These are phyloP conservation scores for Melianthus villosus DNA, from an alignment of 441 rosid species.

Conservation along the genomic window DNA sequence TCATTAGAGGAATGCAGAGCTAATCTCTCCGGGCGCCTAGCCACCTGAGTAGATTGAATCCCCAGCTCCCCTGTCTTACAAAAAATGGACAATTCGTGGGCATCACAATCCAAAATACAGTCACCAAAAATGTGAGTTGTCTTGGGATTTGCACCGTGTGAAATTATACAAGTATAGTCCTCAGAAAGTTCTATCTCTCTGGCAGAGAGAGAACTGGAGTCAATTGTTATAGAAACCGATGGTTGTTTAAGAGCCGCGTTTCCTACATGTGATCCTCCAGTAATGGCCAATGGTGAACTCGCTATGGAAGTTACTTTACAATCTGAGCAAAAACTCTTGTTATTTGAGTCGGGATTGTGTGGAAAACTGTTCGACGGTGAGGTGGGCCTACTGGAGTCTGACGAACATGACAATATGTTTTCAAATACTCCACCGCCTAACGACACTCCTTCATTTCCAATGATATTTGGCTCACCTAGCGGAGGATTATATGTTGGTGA, in stretches of 20 bases:
- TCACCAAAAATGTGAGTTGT: conserved; percentile 38
- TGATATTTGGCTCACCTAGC: conserved; percentile 3
- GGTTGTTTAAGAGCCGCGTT: conserved; percentile 14
- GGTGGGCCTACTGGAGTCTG: conserved; percentile 5
- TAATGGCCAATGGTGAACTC: conserved; percentile 14
- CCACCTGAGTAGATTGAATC: conserved; percentile 15
- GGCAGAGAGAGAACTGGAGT: conserved; percentile 23
- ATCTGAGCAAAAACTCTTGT: conserved; percentile 13
- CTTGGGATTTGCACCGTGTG: conserved; percentile 54
- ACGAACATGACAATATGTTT: conserved; percentile 5
- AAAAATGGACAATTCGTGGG: conserved; percentile 20
- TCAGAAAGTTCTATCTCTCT: conserved; percentile 38
- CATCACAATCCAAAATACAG: conserved; percentile 37
- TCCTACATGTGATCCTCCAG: conserved; percentile 7
- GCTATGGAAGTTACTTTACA: conserved; percentile 11
- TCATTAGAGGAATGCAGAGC: conserved; percentile 15
- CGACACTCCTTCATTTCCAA: conserved; percentile 7
- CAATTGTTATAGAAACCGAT: conserved; percentile 24
- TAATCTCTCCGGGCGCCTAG: conserved; percentile 6
- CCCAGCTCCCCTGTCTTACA: conserved; percentile 14
- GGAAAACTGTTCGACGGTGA: too few relatives aligned
- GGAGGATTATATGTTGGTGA: conserved; percentile 9
- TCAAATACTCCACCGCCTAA: conserved; percentile 8
- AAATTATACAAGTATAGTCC: conserved; percentile 45
- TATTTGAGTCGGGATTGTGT: conserved; percentile 10